These are phyloP conservation scores for Hymenoscyphus fraxineus DNA, from an alignment of 2,329 filamentous ascomycete species.

Conservation along the genomic window DNA sequence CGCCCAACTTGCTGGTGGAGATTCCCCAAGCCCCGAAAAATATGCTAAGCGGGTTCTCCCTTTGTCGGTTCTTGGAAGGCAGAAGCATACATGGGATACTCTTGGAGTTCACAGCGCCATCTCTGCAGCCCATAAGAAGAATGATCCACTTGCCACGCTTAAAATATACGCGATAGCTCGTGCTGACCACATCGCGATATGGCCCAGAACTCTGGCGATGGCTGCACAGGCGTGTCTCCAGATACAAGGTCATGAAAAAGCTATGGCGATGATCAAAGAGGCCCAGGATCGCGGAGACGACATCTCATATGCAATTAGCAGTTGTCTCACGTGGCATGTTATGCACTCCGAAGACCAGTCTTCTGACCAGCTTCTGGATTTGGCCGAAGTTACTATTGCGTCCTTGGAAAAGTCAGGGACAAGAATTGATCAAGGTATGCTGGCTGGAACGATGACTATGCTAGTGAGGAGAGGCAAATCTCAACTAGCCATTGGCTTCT, in stretches of 20 bases:
- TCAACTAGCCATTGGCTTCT: slow-evolving; percentile 29
- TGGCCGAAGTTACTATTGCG: slow-evolving; percentile 19
- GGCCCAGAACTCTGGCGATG: slow-evolving; percentile 19
- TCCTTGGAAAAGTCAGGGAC: slow-evolving; percentile 23
- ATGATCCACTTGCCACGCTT: slow-evolving; percentile 21
- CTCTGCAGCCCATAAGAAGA: slow-evolving; percentile 19
- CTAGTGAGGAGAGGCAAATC: slow-evolving; percentile 22
- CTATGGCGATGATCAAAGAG: slow-evolving; percentile 24
- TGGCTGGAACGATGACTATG: slow-evolving; percentile 29
- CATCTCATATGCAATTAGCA: slow-evolving; percentile 20
- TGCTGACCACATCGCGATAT: slow-evolving; percentile 15
- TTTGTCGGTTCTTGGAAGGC: slow-evolving; percentile 10
- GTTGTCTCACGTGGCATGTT: slow-evolving; percentile 27
- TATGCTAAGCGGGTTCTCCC: slow-evolving; percentile 11
- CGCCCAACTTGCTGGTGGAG: slow-evolving; percentile 18
- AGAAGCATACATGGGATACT: slow-evolving; percentile 7
- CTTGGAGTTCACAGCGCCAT: slow-evolving; percentile 21
- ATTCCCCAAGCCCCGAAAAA: slow-evolving; percentile 6
- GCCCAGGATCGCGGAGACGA: slow-evolving; percentile 22
- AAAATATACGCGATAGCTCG: slow-evolving; percentile 28
- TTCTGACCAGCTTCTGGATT: slow-evolving; percentile 6
- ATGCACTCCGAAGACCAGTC: slow-evolving; percentile 8
- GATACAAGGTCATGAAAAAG: slow-evolving; percentile 14
- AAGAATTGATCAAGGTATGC: slow-evolving; percentile 21
- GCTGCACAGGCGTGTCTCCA: slow-evolving; percentile 30